These are phyloP conservation scores for Hypoxylon sp. DNA, from an alignment of 2,329 filamentous ascomycete genomes.

Conservation along the genomic window DNA sequence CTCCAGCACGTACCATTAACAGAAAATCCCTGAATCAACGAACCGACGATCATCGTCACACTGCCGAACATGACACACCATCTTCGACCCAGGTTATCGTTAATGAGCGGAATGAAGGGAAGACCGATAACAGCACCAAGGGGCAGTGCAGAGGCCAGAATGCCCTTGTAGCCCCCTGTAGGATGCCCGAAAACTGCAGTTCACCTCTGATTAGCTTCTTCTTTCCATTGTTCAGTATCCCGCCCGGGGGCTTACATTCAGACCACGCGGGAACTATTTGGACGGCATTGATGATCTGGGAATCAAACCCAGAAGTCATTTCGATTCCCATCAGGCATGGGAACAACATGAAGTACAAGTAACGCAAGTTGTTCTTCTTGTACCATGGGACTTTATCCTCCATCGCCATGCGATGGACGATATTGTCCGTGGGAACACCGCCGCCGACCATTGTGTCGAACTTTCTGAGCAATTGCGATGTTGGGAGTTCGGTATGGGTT, in stretches of 20 bases:
- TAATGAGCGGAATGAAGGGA: slow-evolving; percentile 65
- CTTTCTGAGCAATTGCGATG: slow-evolving; percentile 8
- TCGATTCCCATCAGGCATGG: slow-evolving; percentile 71
- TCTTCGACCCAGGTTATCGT: slow-evolving; percentile 63
- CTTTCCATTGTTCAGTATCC: background rate
- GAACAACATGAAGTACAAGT: slow-evolving; percentile 67
- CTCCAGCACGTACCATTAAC: slow-evolving; percentile 54
- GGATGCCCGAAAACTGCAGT: slow-evolving; percentile 51
- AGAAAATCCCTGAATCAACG: slow-evolving; percentile 65
- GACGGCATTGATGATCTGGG: slow-evolving; percentile 58
- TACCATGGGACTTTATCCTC: slow-evolving; percentile 63
- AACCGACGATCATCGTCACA: slow-evolving; percentile 65
- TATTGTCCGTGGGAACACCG: slow-evolving; percentile 47
- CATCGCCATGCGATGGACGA: slow-evolving; percentile 59
- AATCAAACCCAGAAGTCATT: slow-evolving; percentile 70
- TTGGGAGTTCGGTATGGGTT: background rate
- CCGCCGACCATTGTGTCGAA: slow-evolving; percentile 48
- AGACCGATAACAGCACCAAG: slow-evolving; percentile 65
- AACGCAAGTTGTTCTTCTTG: slow-evolving; percentile 67
- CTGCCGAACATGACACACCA: slow-evolving; percentile 67
- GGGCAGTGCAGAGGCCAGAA: slow-evolving; percentile 66
- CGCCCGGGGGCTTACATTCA: slow-evolving; percentile 48
- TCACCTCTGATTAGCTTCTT: slow-evolving; percentile 13
- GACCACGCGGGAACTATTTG: slow-evolving; percentile 56
- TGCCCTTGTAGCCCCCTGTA: slow-evolving; percentile 55